A percentile compares a stretch with the other conserved stretches of the same genome.
Evolutionary conservation across 1,139 yeast genomes (phyloP).

Genomic region (Arxiozyma slooffiae): DNA sequence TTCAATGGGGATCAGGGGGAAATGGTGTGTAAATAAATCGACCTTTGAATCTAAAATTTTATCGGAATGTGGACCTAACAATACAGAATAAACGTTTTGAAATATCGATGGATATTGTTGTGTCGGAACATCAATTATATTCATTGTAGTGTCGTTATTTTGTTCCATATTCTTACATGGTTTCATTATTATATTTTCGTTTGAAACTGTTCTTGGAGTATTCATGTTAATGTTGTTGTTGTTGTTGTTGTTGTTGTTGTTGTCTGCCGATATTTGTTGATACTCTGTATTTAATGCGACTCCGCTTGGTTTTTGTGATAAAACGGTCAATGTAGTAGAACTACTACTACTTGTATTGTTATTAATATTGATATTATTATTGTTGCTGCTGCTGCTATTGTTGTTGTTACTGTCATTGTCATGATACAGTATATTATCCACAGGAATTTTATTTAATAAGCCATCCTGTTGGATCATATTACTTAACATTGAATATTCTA

Average conservation of each 20-base stretch:
- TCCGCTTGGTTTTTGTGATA: neutral
- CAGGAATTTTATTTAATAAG: conserved; percentile 19
- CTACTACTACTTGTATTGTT: neutral
- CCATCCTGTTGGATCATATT: conserved; percentile 52
- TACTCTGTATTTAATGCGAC: neutral
- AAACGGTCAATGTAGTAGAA: neutral
- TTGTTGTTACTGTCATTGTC: conserved; percentile 2
- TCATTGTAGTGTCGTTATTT: neutral
- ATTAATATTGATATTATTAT: neutral
- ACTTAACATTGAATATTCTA: conserved; percentile 72
- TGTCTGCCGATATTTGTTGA: neutral
- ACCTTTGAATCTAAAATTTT: conserved; percentile 19
- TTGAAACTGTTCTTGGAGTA: no score
- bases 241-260: neutral
- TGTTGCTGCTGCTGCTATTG: neutral
- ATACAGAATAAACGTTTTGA: conserved; percentile 18
- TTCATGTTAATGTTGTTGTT: no score
- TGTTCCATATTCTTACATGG: neutral
- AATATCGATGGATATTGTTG: conserved; percentile 18
- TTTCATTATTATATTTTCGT: neutral
- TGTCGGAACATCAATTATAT: conserved; percentile 8
- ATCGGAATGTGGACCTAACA: conserved; percentile 22
- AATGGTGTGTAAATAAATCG: conserved; percentile 22
- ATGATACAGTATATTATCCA: conserved; percentile 19
- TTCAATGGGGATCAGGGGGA: conserved; percentile 24